These are phyloP conservation scores for Aspergillus nidulans DNA, from an alignment of 495 filamentous ascomycete species.

Conservation along the genomic window DNA sequence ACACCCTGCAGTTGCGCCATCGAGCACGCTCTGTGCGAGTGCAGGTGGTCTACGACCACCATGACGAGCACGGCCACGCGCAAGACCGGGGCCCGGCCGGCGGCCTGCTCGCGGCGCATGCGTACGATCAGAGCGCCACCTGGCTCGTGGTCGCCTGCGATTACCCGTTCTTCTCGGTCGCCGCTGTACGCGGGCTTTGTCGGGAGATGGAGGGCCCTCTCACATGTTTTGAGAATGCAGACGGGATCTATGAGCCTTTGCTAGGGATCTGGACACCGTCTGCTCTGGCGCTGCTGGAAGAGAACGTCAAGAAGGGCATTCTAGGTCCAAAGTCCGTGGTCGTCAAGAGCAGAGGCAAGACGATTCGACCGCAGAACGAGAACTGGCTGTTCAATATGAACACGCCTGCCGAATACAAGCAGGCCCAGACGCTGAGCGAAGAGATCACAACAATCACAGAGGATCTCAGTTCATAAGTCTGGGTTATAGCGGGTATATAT, in stretches of 20 bases:
- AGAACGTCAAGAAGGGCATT: constrained; percentile 14
- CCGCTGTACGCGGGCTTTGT: constrained; percentile 16
- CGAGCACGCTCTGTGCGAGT: not conserved
- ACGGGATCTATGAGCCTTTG: constrained; percentile 20
- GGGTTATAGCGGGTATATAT: not conserved
- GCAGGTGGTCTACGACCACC: not conserved
- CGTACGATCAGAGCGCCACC: constrained; percentile 10
- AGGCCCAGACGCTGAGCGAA: constrained; percentile 6
- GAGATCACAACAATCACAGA: not conserved
- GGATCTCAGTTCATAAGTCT: not conserved
- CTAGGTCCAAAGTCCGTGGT: constrained; percentile 17
- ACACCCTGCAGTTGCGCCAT: not conserved
- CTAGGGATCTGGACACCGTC: constrained; percentile 20
- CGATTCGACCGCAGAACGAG: constrained; percentile 15
- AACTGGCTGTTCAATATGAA: constrained; percentile 19
- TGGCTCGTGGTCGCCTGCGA: constrained; percentile 26
- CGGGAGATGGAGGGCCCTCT: constrained; percentile 8
- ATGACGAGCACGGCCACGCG: not conserved
- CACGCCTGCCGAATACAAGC: constrained; percentile 18
- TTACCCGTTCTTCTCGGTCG: constrained; percentile 20
- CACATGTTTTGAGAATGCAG: constrained; percentile 22
- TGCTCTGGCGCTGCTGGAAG: constrained; percentile 9
- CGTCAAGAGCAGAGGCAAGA: constrained; percentile 10
- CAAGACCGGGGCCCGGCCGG: constrained; percentile 18
- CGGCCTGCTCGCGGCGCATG: constrained; percentile 23